A percentile compares a stretch with the other conserved stretches of the same genome.
These are phyloP conservation scores for Sugiyamaella novakii DNA, from an alignment of 1,139 yeast species.

Conservation along the genomic window DNA sequence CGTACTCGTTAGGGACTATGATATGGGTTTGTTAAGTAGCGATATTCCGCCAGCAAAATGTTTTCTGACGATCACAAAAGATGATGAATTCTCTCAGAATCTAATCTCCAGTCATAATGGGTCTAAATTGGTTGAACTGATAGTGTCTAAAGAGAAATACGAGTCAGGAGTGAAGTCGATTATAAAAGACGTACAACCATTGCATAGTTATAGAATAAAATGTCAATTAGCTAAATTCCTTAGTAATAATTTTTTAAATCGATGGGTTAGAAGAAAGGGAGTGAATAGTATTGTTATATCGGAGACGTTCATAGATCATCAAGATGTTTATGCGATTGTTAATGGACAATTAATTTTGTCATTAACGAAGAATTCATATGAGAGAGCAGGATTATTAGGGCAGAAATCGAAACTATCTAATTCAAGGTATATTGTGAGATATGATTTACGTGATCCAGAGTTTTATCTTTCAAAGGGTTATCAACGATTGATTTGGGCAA, in stretches of 20 bases:
- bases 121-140: conserved; percentile 15
- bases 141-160: conserved; percentile 9
- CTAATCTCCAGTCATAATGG: conserved; percentile 19
- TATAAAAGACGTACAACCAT: neutral
- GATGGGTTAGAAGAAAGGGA: conserved; percentile 8
- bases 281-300: conserved; percentile 27
- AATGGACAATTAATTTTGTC: conserved; percentile 40
- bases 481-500: conserved; percentile 46
- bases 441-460: conserved; percentile 15
- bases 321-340: conserved; percentile 40
- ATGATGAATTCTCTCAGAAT: neutral
- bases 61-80: conserved; percentile 21
- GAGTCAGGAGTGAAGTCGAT: neutral
- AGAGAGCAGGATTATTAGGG: conserved; percentile 42
- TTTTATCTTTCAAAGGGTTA: conserved; percentile 28
- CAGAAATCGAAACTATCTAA: conserved; percentile 25
- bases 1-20: no score
- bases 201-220: conserved; percentile 10
- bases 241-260: conserved; percentile 10
- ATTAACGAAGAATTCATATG: conserved; percentile 39
- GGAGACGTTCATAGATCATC: conserved; percentile 37
- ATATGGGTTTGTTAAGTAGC: conserved; percentile 12
- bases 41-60: conserved; percentile 26
- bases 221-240: conserved; percentile 14
- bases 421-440: conserved; percentile 21